Percentiles rank a stretch among this genome's conserved stretches.
phyloP scores from a whole-genome alignment of 2,329 filamentous ascomycete species.

The Trichophyton mentagrophytes region DNA sequence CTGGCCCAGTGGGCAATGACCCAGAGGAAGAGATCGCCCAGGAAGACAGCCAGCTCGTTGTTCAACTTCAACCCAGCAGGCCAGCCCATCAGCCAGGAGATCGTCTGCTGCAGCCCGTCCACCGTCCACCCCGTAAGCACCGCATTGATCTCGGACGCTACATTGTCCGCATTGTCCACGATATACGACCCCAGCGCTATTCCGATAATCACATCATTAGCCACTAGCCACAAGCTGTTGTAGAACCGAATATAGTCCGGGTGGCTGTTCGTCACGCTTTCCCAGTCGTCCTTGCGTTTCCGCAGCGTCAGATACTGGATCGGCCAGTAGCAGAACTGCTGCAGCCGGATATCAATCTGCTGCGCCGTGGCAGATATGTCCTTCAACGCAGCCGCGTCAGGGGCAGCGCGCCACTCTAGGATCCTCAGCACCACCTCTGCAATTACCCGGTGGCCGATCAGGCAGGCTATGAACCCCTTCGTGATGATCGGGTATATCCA shows the following conservation, averaged over 20 bases:
- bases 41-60: conserved; percentile 79
- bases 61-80: conserved; percentile 93
- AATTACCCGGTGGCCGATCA: conserved; percentile 66
- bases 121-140: conserved; percentile 74
- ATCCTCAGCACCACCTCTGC: conserved; percentile 68
- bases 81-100: conserved; percentile 91
- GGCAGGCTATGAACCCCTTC: conserved; percentile 57
- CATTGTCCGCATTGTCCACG: conserved; percentile 80
- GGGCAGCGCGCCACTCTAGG: conserved; percentile 71
- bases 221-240: conserved; percentile 95
- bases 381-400: conserved; percentile 73
- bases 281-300: conserved; percentile 84
- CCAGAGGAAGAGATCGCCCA: conserved; percentile 93
- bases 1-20: conserved; percentile 97
- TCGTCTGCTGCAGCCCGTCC: conserved; percentile 73
- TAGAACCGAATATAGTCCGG: conserved; percentile 98
- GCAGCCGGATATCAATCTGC: conserved; percentile 89
- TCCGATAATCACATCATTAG: conserved; percentile 96
- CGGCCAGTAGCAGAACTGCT: conserved; percentile 98
- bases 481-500: conserved; percentile 70
- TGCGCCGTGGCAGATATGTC: conserved; percentile 94
- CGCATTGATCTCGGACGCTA: conserved; percentile 64
- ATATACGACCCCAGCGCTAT: conserved; percentile 95
- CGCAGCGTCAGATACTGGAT: conserved; percentile 88
- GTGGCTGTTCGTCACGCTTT: conserved; percentile 86